A percentile compares a stretch with the other conserved stretches of the same genome.
Conservation (phyloP, 108 stramenopile species). For the Cyclotella cryptica region DNA sequence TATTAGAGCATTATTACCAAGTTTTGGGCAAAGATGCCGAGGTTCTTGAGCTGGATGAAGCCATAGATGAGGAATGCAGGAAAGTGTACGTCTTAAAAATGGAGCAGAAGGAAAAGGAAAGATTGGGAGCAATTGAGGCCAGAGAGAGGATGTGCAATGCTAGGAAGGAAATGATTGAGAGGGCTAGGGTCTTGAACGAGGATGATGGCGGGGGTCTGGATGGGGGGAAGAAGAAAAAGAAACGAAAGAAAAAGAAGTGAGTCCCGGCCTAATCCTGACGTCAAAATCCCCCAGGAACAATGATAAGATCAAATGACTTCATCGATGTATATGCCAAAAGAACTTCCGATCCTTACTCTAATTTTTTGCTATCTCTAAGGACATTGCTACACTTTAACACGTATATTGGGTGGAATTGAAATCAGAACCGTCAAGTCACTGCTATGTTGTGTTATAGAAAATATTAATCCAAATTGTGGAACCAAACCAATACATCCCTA, state of each 20-base stretch:
- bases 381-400: too few relatives aligned
- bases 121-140: conserved; percentile 19
- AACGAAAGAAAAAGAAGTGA: conserved; percentile 44
- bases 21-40: conserved; percentile 62
- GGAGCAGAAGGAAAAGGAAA: conserved; percentile 24
- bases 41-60: conserved; percentile 19
- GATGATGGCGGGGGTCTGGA: background rate
- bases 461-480: too few relatives aligned
- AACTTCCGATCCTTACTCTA: too few relatives aligned
- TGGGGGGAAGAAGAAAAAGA: conserved; percentile 48
- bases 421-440: too few relatives aligned
- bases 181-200: conserved; percentile 30
- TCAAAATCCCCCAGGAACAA: too few relatives aligned
- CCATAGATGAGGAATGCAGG: conserved; percentile 35
- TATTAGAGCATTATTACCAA: conserved; percentile 82
- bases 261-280: background rate
- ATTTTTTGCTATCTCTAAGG: too few relatives aligned
- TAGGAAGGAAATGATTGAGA: conserved; percentile 48
- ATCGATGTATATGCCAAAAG: too few relatives aligned
- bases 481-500: too few relatives aligned
- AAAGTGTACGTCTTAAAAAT: conserved; percentile 22
- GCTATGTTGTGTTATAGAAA: too few relatives aligned
- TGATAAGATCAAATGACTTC: too few relatives aligned
- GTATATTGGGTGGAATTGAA: too few relatives aligned
- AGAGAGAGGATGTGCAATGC: conserved; percentile 32